Percentiles rank a stretch among this genome's conserved stretches.
phyloP scores from a whole-genome alignment of 768 basidiomycete genomes.

The Naganishia friedmannii region DNA sequence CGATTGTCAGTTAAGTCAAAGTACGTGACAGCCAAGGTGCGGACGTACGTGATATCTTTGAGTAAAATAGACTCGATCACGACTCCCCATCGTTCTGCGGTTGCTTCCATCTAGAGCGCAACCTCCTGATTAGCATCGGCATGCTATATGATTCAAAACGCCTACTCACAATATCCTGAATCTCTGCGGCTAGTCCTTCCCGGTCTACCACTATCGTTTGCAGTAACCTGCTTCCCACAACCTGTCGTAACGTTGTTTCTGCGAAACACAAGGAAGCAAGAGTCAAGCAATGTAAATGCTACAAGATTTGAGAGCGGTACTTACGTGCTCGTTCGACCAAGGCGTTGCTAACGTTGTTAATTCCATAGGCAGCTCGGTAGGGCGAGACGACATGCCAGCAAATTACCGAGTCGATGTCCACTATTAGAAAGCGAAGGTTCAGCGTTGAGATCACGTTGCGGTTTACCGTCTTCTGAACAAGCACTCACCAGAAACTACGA shows the following conservation, averaged over 20 bases:
- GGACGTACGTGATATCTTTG: slow-evolving; percentile 44
- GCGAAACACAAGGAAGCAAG: slow-evolving; percentile 58
- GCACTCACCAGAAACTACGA: slow-evolving; percentile 21
- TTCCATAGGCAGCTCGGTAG: slow-evolving; percentile 91
- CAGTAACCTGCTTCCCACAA: slow-evolving; percentile 91
- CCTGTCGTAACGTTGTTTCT: slow-evolving; percentile 91
- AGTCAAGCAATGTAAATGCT: slow-evolving; percentile 2
- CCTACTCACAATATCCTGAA: slow-evolving; percentile 49
- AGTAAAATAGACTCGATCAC: slow-evolving; percentile 87
- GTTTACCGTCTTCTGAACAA: background rate
- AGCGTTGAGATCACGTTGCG: background rate
- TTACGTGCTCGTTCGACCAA: slow-evolving; percentile 52
- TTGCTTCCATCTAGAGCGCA: slow-evolving; percentile 42
- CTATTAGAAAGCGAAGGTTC: background rate
- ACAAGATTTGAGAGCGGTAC: slow-evolving; percentile 12
- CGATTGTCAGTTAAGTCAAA: slow-evolving; percentile 29
- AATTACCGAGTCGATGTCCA: slow-evolving; percentile 73
- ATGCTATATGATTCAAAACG: background rate
- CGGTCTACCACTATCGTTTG: slow-evolving; percentile 95
- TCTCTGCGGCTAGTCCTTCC: slow-evolving; percentile 60
- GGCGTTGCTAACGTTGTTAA: slow-evolving; percentile 71
- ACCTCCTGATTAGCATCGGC: background rate
- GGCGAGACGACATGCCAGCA: slow-evolving; percentile 57
- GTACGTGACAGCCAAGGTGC: background rate
- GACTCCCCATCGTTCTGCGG: slow-evolving; percentile 80